phyloP scores from a whole-genome alignment of 148 eudicot genomes.

The Gaultheria prostrata region DNA sequence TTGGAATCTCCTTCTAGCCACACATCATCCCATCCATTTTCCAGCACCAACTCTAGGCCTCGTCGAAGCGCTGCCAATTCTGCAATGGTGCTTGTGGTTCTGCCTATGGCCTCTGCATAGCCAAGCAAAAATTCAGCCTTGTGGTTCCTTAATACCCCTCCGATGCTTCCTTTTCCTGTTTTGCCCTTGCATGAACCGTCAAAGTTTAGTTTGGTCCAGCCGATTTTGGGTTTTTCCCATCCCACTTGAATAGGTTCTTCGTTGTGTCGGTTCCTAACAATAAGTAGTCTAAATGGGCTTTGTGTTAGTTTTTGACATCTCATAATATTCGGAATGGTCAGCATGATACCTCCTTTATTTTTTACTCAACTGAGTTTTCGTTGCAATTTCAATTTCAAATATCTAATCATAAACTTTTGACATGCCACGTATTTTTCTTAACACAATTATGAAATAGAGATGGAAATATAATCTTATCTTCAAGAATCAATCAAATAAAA shows the following conservation, averaged over 20 bases:
- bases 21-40: constrained; percentile 62
- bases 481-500: no score
- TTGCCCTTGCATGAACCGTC: constrained; percentile 76
- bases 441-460: not conserved
- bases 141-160: constrained; percentile 78
- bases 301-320: constrained; percentile 19
- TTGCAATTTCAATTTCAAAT: not conserved
- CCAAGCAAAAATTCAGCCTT: constrained; percentile 71
- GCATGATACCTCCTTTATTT: constrained; percentile 20
- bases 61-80: constrained; percentile 67
- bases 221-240: constrained; percentile 73
- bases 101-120: constrained; percentile 68
- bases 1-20: constrained; percentile 97
- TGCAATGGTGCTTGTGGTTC: constrained; percentile 54
- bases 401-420: not conserved
- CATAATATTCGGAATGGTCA: constrained; percentile 28
- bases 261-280: constrained; percentile 44
- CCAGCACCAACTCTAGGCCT: constrained; percentile 73
- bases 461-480: not conserved
- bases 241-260: constrained; percentile 53
- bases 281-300: constrained; percentile 30
- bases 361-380: not conserved
- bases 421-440: not conserved
- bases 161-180: constrained; percentile 73
- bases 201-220: constrained; percentile 85